phyloP scores from a whole-genome alignment of 2,329 filamentous ascomycete species.

The Chaetomiaceae sp. region DNA sequence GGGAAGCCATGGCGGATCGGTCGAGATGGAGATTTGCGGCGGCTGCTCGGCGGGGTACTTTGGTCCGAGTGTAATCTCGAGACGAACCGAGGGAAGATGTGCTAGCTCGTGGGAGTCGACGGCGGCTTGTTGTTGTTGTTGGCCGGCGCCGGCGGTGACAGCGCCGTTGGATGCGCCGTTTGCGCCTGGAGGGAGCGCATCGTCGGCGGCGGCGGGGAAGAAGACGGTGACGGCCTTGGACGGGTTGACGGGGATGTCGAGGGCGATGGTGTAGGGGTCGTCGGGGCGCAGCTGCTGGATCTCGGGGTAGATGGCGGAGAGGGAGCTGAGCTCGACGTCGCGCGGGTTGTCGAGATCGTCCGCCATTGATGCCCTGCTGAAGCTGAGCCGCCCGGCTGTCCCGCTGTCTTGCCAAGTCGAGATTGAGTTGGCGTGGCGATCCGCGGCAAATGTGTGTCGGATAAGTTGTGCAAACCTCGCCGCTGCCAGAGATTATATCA shows the following conservation, averaged over 20 bases:
- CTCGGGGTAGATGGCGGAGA: constrained; percentile 65
- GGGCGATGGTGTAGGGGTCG: constrained; percentile 46
- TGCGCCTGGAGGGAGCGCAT: constrained; percentile 14
- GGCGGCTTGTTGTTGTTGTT: constrained; percentile 12
- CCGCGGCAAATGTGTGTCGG: not conserved
- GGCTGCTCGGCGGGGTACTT: constrained; percentile 54
- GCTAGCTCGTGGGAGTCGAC: constrained; percentile 48
- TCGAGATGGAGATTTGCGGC: constrained; percentile 48
- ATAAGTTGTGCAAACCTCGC: constrained; percentile 1
- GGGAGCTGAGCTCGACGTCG: constrained; percentile 54
- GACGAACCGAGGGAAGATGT: constrained; percentile 54
- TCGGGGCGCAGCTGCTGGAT: constrained; percentile 43
- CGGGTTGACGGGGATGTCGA: constrained; percentile 56
- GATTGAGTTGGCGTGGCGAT: not conserved
- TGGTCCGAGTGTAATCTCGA: constrained; percentile 51
- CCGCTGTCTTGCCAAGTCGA: not conserved
- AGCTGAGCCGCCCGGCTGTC: not conserved
- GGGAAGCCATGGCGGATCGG: constrained; percentile 55
- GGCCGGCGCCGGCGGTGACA: not conserved
- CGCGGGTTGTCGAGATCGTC: constrained; percentile 48
- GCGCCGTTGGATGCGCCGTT: constrained; percentile 10
- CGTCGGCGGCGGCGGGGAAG: constrained; percentile 48
- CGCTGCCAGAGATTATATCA: no score
- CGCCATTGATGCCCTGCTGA: constrained; percentile 8
- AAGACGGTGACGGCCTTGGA: constrained; percentile 51